Evolutionary conservation across 2,329 filamentous ascomycete genomes (phyloP).

Genomic region (Nectriaceae sp.): DNA sequence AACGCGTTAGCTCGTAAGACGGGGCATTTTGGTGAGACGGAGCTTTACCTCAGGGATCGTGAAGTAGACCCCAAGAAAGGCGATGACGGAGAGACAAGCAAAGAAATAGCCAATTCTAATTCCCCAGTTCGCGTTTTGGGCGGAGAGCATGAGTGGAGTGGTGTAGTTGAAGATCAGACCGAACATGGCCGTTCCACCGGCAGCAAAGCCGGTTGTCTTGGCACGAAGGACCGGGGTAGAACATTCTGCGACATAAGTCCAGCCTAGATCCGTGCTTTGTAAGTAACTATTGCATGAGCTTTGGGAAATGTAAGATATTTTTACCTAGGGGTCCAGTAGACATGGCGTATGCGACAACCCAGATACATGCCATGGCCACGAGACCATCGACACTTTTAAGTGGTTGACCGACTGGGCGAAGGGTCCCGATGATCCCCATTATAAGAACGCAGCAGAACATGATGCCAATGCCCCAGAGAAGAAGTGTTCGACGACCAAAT

Average conservation of each 20-base stretch:
- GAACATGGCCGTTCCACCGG: slow-evolving; percentile 12
- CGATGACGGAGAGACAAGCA: slow-evolving; percentile 20
- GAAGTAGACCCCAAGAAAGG: slow-evolving; percentile 13
- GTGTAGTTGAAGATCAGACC: slow-evolving; percentile 18
- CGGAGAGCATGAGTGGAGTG: slow-evolving; percentile 23
- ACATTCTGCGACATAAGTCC: not conserved
- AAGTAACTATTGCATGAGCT: too few relatives aligned
- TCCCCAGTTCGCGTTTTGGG: too few relatives aligned
- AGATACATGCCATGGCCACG: not conserved
- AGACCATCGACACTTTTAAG: not conserved
- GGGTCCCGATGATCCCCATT: not conserved
- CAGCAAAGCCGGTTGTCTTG: not conserved
- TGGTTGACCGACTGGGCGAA: not conserved
- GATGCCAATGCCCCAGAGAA: too few relatives aligned
- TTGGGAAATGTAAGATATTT: too few relatives aligned
- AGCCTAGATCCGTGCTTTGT: too few relatives aligned
- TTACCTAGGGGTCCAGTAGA: not conserved
- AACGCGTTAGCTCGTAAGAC: too few relatives aligned
- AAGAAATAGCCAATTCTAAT: too few relatives aligned
- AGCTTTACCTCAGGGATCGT: too few relatives aligned
- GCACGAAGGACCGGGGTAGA: not conserved
- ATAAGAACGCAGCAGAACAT: not conserved
- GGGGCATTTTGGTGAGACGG: too few relatives aligned
- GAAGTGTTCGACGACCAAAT: slow-evolving; percentile 10
- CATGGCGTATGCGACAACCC: not conserved